phyloP scores from a whole-genome alignment of 2,329 filamentous ascomycete genomes.

The Talaromyces amestolkiae region DNA sequence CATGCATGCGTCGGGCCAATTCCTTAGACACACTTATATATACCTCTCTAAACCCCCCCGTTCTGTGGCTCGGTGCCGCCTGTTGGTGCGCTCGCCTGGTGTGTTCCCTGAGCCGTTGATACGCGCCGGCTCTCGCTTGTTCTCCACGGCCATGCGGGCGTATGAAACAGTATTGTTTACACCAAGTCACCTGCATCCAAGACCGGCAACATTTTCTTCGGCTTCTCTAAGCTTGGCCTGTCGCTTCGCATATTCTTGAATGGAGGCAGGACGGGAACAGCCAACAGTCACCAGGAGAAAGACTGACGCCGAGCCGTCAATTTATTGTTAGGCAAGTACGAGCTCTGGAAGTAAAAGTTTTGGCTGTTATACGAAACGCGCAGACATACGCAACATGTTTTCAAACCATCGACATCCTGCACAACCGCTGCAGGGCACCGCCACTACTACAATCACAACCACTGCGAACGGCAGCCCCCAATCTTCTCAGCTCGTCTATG shows the following conservation, averaged over 20 bases:
- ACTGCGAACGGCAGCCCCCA: constrained; percentile 15
- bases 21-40: not conserved
- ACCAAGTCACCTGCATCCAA: not conserved
- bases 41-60: not conserved
- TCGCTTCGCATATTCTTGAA: not conserved
- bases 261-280: not conserved
- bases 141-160: constrained; percentile 4
- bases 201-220: not conserved
- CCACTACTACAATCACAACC: constrained; percentile 1
- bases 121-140: constrained; percentile 10
- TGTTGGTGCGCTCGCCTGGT: constrained; percentile 1
- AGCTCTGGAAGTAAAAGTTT: not conserved
- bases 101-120: constrained; percentile 8
- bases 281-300: not conserved
- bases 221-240: not conserved
- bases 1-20: not conserved
- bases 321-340: not conserved
- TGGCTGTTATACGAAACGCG: not conserved
- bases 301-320: not conserved
- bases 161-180: not conserved
- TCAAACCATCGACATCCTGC: constrained; percentile 14
- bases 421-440: constrained; percentile 1
- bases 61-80: constrained; percentile 2
- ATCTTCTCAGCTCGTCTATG: constrained; percentile 11
- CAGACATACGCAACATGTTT: constrained; percentile 17